These are phyloP conservation scores for Ganoderma lingzhi DNA, from an alignment of 1,284 basidiomycete species.

Conservation along the genomic window DNA sequence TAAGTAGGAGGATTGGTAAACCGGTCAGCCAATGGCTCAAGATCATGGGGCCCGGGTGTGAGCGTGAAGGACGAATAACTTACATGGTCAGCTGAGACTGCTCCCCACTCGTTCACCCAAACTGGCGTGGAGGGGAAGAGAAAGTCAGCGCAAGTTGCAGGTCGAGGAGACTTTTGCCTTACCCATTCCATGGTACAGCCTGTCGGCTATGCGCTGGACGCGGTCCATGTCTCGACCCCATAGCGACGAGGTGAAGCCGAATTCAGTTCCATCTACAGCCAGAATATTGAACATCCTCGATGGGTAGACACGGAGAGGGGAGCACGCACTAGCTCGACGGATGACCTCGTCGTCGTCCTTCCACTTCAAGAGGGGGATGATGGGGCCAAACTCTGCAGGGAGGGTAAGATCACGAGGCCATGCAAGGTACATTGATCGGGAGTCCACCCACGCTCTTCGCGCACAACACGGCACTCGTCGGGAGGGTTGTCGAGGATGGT, in stretches of 20 bases:
- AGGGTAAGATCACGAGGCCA: neutral
- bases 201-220: slow-evolving; percentile 15
- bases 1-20: neutral
- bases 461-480: slow-evolving; percentile 26
- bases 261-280: slow-evolving; percentile 20
- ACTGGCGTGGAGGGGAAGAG: slow-evolving; percentile 6
- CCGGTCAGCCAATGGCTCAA: neutral
- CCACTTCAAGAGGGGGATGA: slow-evolving; percentile 29
- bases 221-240: slow-evolving; percentile 22
- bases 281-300: neutral
- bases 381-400: slow-evolving; percentile 27
- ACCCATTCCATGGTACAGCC: slow-evolving; percentile 19
- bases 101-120: slow-evolving; percentile 23
- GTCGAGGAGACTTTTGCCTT: neutral
- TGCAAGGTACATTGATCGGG: neutral
- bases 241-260: slow-evolving; percentile 16
- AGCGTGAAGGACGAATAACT: slow-evolving; percentile 3
- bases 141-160: neutral
- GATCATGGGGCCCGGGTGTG: neutral
- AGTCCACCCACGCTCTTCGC: slow-evolving; percentile 27
- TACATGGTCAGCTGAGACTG: slow-evolving; percentile 16
- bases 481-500: slow-evolving; percentile 30
- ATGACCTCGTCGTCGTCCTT: slow-evolving; percentile 29
- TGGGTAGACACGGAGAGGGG: neutral
- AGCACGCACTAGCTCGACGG: slow-evolving; percentile 26